A percentile compares a stretch with the other conserved stretches of the same genome.
These are phyloP conservation scores for Cerioporus squamosus DNA, from an alignment of 1,284 basidiomycete species.

Conservation along the genomic window DNA sequence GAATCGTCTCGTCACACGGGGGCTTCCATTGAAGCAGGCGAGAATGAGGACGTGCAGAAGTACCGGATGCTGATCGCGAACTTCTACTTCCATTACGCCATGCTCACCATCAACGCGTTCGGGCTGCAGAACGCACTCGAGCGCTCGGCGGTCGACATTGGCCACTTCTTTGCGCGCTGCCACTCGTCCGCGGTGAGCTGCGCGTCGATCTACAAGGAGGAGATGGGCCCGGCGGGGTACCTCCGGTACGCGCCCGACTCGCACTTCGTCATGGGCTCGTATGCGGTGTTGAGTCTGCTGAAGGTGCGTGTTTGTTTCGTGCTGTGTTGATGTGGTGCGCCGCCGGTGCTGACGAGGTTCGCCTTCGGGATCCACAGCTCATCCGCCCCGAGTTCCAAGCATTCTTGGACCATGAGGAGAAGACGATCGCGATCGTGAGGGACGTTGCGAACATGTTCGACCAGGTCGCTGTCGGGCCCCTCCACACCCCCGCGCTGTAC, in stretches of 20 bases:
- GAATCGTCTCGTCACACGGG: not conserved
- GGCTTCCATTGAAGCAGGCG: conserved; percentile 15
- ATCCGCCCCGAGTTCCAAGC: conserved; percentile 81
- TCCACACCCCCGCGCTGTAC: conserved; percentile 88
- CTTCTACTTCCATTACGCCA: conserved; percentile 86
- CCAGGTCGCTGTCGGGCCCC: conserved; percentile 69
- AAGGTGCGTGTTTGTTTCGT: conserved; percentile 60
- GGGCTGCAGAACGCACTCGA: conserved; percentile 94
- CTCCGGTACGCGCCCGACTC: conserved; percentile 90
- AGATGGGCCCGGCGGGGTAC: conserved; percentile 76
- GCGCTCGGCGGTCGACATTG: conserved; percentile 71
- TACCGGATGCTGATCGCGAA: conserved; percentile 62
- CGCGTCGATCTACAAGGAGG: conserved; percentile 73
- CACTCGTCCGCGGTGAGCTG: conserved; percentile 77
- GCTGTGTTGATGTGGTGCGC: not conserved
- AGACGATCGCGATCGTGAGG: conserved; percentile 73
- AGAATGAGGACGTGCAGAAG: conserved; percentile 34
- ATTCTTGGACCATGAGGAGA: conserved; percentile 75
- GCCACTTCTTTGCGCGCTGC: conserved; percentile 87
- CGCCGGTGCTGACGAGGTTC: not conserved
- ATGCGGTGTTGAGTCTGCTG: conserved; percentile 84
- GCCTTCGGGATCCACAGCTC: conserved; percentile 52
- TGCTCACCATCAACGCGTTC: conserved; percentile 91
- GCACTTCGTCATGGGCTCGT: conserved; percentile 90
- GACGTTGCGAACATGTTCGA: conserved; percentile 85